Conservation (phyloP, 257 asterid species). For the Ehretia macrophylla region DNA sequence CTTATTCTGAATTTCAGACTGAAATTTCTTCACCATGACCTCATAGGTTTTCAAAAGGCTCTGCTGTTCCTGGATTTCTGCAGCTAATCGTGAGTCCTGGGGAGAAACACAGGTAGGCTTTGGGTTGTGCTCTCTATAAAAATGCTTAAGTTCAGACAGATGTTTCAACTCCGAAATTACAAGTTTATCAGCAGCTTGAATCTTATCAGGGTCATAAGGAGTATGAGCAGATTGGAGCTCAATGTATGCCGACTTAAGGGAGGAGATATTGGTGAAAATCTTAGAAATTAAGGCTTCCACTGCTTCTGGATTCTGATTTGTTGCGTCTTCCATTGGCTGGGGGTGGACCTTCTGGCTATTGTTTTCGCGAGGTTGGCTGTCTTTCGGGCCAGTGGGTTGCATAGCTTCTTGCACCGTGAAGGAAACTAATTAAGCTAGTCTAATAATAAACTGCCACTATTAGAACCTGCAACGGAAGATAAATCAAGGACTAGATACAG, state of each 20-base stretch:
- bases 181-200: conserved; percentile 94
- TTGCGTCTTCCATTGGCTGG: conserved; percentile 96
- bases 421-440: conserved; percentile 3
- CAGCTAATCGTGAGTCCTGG: conserved; percentile 94
- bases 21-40: conserved; percentile 97
- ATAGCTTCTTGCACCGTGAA: conserved; percentile 61
- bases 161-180: conserved; percentile 90
- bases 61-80: conserved; percentile 98
- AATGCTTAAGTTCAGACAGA: conserved; percentile 93
- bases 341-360: conserved; percentile 98
- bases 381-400: conserved; percentile 90
- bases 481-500: too few relatives aligned
- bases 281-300: conserved; percentile 79
- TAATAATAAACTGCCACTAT: too few relatives aligned
- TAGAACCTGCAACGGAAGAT: too few relatives aligned
- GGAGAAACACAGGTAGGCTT: conserved; percentile 89
- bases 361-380: conserved; percentile 91
- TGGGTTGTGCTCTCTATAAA: conserved; percentile 93
- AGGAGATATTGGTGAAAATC: conserved; percentile 80
- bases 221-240: conserved; percentile 94
- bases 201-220: conserved; percentile 95
- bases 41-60: conserved; percentile 87
- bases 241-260: conserved; percentile 91
- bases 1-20: conserved; percentile 96
- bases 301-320: conserved; percentile 79